These are phyloP conservation scores for Pistacia vera DNA, from an alignment of 345 rosid species.

Conservation along the genomic window DNA sequence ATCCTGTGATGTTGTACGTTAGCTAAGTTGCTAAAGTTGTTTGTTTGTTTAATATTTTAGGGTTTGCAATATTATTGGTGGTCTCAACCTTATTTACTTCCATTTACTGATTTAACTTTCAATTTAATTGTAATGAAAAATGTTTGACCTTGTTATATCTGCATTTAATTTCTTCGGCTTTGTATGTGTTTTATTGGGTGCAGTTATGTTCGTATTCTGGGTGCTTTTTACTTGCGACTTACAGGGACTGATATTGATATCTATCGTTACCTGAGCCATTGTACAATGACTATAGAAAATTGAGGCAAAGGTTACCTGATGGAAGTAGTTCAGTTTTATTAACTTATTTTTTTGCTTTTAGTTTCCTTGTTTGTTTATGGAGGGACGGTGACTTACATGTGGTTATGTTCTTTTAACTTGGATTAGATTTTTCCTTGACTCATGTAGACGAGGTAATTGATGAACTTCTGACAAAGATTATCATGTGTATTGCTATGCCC, in stretches of 20 bases:
- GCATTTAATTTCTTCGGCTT: too few relatives aligned
- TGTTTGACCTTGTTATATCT: too few relatives aligned
- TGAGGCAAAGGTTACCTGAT: slow-evolving; percentile 62
- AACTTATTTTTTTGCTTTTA: not conserved
- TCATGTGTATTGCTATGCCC: slow-evolving; percentile 84
- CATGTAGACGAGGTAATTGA: slow-evolving; percentile 92
- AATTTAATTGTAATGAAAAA: not conserved
- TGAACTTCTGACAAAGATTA: slow-evolving; percentile 85
- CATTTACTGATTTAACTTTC: not conserved
- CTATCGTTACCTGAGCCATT: slow-evolving; percentile 81
- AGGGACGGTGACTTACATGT: not conserved
- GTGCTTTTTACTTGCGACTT: slow-evolving; percentile 87
- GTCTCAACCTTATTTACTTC: not conserved
- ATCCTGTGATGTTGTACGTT: too few relatives aligned
- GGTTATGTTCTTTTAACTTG: not conserved
- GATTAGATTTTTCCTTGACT: slow-evolving; percentile 56
- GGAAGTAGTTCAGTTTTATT: slow-evolving; percentile 51
- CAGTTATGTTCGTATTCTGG: slow-evolving; percentile 85
- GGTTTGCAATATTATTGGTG: not conserved
- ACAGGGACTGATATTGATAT: slow-evolving; percentile 81
- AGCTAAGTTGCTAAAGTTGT: too few relatives aligned
- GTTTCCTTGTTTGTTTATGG: not conserved
- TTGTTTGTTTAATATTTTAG: not conserved
- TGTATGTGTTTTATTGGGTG: slow-evolving; percentile 3
- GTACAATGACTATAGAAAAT: slow-evolving; percentile 82